These are phyloP conservation scores for Penicillium antarcticum DNA, from an alignment of 495 filamentous ascomycete species.

Conservation along the genomic window DNA sequence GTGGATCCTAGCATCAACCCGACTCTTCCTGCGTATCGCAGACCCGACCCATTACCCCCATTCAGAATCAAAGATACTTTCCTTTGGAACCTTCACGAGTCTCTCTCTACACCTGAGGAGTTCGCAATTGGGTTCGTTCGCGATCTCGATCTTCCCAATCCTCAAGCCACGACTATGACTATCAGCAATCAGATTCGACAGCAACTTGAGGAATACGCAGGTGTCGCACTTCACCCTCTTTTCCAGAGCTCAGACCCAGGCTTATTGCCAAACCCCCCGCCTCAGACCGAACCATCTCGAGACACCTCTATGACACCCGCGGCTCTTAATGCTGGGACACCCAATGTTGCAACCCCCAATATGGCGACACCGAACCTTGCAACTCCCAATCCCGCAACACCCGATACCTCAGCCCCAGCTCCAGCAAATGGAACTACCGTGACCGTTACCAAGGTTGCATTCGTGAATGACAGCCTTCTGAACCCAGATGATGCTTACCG, in stretches of 20 bases:
- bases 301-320: slow-evolving; percentile 53
- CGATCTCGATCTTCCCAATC: slow-evolving; percentile 86
- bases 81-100: slow-evolving; percentile 96
- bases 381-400: slow-evolving; percentile 48
- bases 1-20: slow-evolving; percentile 61
- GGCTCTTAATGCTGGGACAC: slow-evolving; percentile 46
- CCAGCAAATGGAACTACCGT: slow-evolving; percentile 14
- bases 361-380: slow-evolving; percentile 48
- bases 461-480: slow-evolving; percentile 52
- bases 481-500: slow-evolving; percentile 91
- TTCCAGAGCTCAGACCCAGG: slow-evolving; percentile 61
- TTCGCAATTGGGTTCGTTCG: slow-evolving; percentile 89
- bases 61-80: slow-evolving; percentile 91
- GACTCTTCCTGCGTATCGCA: slow-evolving; percentile 68
- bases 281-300: slow-evolving; percentile 36
- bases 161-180: slow-evolving; percentile 59
- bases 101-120: slow-evolving; percentile 87
- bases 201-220: slow-evolving; percentile 94
- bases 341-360: slow-evolving; percentile 23
- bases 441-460: slow-evolving; percentile 38
- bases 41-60: slow-evolving; percentile 71
- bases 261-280: slow-evolving; percentile 31
- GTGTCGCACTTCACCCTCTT: slow-evolving; percentile 87
- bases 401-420: slow-evolving; percentile 14
- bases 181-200: slow-evolving; percentile 93